These are phyloP conservation scores for Suhomyces terraborum DNA, from an alignment of 1,139 yeast species.

Conservation along the genomic window DNA sequence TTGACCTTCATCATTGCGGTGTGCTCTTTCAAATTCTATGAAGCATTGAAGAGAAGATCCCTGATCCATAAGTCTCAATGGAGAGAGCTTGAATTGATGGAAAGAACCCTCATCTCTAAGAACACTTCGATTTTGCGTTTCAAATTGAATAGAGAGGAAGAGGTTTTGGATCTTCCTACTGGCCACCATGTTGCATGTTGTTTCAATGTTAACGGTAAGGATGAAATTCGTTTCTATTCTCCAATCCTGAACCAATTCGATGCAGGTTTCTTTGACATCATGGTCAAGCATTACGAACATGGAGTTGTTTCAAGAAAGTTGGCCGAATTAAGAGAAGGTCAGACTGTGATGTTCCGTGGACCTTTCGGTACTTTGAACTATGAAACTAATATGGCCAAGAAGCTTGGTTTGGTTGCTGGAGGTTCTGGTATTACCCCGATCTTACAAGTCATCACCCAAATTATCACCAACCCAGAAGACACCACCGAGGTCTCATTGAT, in stretches of 20 bases:
- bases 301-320: slow-evolving; percentile 68
- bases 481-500: slow-evolving; percentile 58
- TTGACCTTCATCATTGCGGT: slow-evolving; percentile 48
- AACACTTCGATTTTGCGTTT: slow-evolving; percentile 75
- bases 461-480: slow-evolving; percentile 69
- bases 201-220: slow-evolving; percentile 56
- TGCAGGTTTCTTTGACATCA: slow-evolving; percentile 69
- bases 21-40: slow-evolving; percentile 47
- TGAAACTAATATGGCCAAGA: slow-evolving; percentile 57
- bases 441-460: slow-evolving; percentile 63
- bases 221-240: slow-evolving; percentile 67
- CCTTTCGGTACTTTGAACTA: slow-evolving; percentile 75
- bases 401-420: slow-evolving; percentile 74
- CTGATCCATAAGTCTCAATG: slow-evolving; percentile 56
- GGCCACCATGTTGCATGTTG: slow-evolving; percentile 76
- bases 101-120: slow-evolving; percentile 67
- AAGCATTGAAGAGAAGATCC: slow-evolving; percentile 51
- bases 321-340: slow-evolving; percentile 64
- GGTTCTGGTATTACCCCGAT: slow-evolving; percentile 84
- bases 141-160: slow-evolving; percentile 60
- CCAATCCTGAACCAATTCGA: slow-evolving; percentile 74
- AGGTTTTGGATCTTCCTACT: slow-evolving; percentile 64
- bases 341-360: slow-evolving; percentile 69
- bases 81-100: slow-evolving; percentile 66
- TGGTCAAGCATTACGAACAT: slow-evolving; percentile 70